Conservation (phyloP, 139 green algal genomes). For the Auxenochlorella pyrenoidosa region DNA sequence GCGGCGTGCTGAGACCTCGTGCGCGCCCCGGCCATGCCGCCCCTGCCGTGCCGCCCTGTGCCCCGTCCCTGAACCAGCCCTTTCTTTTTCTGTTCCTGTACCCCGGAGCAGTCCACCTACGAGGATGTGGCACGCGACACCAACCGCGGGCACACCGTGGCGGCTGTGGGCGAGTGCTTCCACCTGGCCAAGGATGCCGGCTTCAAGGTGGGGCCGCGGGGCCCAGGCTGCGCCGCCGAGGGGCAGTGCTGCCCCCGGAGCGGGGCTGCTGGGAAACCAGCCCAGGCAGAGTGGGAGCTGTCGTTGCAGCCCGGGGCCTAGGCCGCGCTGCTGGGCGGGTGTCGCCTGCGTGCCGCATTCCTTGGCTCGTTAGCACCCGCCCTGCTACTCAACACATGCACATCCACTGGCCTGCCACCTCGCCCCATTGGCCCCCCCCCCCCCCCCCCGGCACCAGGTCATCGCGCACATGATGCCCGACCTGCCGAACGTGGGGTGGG, state of each 20-base stretch:
- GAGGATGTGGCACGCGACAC: conserved; percentile 96
- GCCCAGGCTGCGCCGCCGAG: no score
- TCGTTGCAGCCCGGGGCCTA: no score
- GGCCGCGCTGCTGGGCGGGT: no score
- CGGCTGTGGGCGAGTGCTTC: conserved; percentile 94
- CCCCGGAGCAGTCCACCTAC: conserved; percentile 5
- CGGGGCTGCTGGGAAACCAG: no score
- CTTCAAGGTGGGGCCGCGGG: conserved; percentile 79
- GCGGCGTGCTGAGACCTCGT: conserved; percentile 2
- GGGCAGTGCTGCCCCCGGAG: no score
- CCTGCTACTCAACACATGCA: no score
- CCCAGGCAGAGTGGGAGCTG: no score
- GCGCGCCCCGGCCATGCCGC: background rate
- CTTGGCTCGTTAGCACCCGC: no score
- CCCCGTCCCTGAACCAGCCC: background rate
- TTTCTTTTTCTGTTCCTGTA: background rate
- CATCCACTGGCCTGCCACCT: no score
- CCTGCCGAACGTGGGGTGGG: conserved; percentile 97
- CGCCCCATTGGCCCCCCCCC: background rate
- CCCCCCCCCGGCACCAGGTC: conserved; percentile 55
- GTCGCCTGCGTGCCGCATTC: no score
- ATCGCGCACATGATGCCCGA: conserved; percentile 99
- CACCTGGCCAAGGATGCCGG: conserved; percentile 92
- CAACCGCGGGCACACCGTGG: conserved; percentile 93
- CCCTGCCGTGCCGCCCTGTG: background rate